A percentile compares a stretch with the other conserved stretches of the same genome.
phyloP scores from a whole-genome alignment of 345 rosid species.

The Hypericum androsaemum region DNA sequence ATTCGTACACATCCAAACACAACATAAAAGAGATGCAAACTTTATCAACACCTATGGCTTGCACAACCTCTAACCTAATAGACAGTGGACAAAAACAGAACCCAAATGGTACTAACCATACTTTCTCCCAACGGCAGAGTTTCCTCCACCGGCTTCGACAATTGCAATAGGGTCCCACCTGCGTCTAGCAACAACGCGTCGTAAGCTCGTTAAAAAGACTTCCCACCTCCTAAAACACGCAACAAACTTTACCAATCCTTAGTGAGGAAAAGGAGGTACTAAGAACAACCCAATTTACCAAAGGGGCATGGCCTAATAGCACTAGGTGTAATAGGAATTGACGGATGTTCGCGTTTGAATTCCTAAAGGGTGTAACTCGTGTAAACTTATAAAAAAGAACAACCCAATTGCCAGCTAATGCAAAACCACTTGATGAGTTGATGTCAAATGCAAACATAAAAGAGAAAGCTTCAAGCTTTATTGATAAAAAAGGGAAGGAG shows the following conservation, averaged over 20 bases:
- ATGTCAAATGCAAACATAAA: constrained; percentile 3
- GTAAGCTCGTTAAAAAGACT: constrained; percentile 38
- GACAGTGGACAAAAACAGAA: not conserved
- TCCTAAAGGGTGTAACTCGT: too few species aligned
- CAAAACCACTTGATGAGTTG: not conserved
- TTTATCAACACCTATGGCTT: too few species aligned
- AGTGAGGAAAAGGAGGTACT: not conserved
- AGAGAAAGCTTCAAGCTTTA: not conserved
- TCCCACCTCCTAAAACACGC: constrained; percentile 13
- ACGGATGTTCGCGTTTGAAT: too few species aligned
- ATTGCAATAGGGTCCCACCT: constrained; percentile 82
- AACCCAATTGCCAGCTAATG: too few species aligned
- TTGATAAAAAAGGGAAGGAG: not conserved
- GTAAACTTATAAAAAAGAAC: too few species aligned
- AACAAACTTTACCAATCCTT: not conserved
- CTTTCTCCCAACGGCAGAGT: constrained; percentile 67
- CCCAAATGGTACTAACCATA: constrained; percentile 37
- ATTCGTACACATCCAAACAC: too few species aligned
- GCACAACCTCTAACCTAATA: not conserved
- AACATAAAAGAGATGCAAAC: too few species aligned
- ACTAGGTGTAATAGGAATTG: too few species aligned
- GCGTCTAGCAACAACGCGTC: constrained; percentile 43
- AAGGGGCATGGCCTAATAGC: too few species aligned
- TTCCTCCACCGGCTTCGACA: constrained; percentile 65
- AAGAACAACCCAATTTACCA: not conserved